These are phyloP conservation scores for Ustilago esculenta DNA, from an alignment of 1,284 basidiomycete genomes.

Conservation along the genomic window DNA sequence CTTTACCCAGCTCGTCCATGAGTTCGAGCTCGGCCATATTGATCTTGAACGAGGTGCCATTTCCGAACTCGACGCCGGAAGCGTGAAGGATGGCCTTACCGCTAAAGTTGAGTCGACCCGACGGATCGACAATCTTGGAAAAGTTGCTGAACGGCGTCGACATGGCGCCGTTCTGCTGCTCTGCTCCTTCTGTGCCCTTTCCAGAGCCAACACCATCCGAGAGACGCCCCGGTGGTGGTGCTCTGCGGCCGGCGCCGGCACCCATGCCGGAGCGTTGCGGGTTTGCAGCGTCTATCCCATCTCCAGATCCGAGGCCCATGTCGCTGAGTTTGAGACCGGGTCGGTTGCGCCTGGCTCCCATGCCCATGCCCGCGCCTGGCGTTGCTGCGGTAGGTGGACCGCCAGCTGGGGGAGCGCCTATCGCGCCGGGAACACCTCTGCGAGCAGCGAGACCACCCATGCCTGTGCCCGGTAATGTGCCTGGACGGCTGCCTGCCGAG, in stretches of 20 bases:
- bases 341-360: conserved; percentile 37
- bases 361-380: conserved; percentile 28
- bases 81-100: conserved; percentile 93
- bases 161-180: conserved; percentile 66
- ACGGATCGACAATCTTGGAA: conserved; percentile 95
- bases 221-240: conserved; percentile 69
- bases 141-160: conserved; percentile 90
- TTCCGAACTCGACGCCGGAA: conserved; percentile 91
- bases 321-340: conserved; percentile 59
- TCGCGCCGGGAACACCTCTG: conserved; percentile 69
- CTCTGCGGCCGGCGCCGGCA: conserved; percentile 75
- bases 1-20: conserved; percentile 85
- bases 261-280: conserved; percentile 32
- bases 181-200: conserved; percentile 8
- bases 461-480: conserved; percentile 28
- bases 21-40: conserved; percentile 95
- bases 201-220: conserved; percentile 58
- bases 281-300: conserved; percentile 6
- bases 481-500: conserved; percentile 25
- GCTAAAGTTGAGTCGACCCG: conserved; percentile 89
- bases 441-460: conserved; percentile 48
- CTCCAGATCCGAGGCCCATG: conserved; percentile 38
- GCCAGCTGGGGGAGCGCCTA: conserved; percentile 71
- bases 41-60: conserved; percentile 90
- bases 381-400: conserved; percentile 15